A percentile compares a stretch with the other conserved stretches of the same genome.
These are phyloP conservation scores for Fusarium azukiicola DNA, from an alignment of 2,329 filamentous ascomycete genomes.

Conservation along the genomic window DNA sequence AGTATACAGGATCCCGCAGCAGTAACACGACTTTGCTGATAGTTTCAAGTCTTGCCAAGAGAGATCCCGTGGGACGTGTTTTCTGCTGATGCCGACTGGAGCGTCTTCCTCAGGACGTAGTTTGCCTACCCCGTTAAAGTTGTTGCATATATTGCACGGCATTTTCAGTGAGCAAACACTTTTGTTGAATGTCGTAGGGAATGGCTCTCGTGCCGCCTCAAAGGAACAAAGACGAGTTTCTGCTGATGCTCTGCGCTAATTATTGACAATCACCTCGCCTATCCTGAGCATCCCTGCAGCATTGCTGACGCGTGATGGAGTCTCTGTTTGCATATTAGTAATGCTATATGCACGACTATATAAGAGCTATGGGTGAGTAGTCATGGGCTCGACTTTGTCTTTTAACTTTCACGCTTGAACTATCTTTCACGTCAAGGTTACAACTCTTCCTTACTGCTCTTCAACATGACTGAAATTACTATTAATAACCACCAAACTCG, in stretches of 20 bases:
- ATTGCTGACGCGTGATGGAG: not conserved
- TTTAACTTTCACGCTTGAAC: no score
- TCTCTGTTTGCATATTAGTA: not conserved
- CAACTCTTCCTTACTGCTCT: no score
- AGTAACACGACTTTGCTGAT: slow-evolving; percentile 2
- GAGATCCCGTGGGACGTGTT: not conserved
- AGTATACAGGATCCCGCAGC: not conserved
- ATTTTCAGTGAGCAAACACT: not conserved
- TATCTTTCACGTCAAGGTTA: no score
- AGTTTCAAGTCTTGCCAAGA: not conserved
- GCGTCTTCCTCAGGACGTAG: not conserved
- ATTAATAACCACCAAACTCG: no score
- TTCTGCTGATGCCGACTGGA: not conserved
- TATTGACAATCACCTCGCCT: not conserved
- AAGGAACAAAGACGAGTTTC: not conserved
- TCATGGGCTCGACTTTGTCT: no score
- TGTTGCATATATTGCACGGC: slow-evolving; percentile 17
- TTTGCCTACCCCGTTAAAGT: slow-evolving; percentile 8
- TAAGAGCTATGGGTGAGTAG: no score
- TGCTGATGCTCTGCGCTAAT: not conserved
- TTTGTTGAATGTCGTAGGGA: not conserved
- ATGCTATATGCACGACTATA: no score
- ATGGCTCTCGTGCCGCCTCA: not conserved
- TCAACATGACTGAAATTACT: no score
- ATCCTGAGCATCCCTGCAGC: not conserved